Conservation (phyloP, 805 yeast genomes). For the Myxozyma nipponensis region DNA sequence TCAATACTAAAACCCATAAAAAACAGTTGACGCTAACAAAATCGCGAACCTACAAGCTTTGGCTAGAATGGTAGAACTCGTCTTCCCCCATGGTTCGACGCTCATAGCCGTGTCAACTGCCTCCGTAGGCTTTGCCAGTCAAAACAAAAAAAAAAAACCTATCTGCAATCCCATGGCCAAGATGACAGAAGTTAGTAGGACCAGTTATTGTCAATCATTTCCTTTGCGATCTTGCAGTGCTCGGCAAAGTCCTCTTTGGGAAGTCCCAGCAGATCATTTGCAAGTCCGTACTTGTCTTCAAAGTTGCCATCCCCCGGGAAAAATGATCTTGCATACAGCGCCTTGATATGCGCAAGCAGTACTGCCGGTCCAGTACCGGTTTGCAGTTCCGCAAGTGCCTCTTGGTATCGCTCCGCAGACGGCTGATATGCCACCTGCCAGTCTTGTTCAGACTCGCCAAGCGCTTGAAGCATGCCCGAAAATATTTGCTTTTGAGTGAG, state of each 20-base stretch:
- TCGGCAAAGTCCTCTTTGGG: background rate
- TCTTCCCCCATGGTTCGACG: no score
- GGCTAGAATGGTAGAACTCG: no score
- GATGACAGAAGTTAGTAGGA: background rate
- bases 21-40: no score
- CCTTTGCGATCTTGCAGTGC: background rate
- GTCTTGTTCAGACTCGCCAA: background rate
- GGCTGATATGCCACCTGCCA: background rate
- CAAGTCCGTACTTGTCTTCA: background rate
- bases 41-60: no score
- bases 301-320: background rate
- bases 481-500: background rate
- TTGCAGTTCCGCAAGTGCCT: background rate
- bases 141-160: no score
- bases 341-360: background rate
- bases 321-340: background rate
- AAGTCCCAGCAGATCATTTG: background rate
- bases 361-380: background rate
- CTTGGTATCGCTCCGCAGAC: background rate
- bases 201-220: background rate
- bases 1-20: no score
- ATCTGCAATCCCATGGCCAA: no score
- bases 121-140: no score
- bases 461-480: background rate
- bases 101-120: no score